Evolutionary conservation across 805 yeast genomes (phyloP), one percentile per base, ranked within the genome.

Genomic region (Spathaspora passalidarum): DNA sequence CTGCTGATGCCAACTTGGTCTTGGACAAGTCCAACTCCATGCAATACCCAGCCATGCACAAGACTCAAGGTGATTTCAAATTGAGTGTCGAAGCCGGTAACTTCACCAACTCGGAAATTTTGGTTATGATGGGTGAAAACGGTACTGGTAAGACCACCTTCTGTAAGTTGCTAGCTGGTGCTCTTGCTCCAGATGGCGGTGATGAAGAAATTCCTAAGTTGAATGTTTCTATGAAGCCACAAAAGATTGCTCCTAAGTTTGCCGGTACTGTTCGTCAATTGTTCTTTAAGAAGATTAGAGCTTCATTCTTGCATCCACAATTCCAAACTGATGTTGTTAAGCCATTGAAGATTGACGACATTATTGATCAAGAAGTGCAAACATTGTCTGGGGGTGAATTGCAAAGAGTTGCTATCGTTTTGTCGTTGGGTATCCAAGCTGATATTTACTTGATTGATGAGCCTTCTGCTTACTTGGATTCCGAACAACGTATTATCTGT

Each of bases 71-170:
- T 63, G 97, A 91, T 69, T 94, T 94, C 86, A 82, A 81, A 62
- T 78, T 94, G 65, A 75, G 70, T 48, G 85, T 94, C 49, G 86
- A 88, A 61, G 62, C 80, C 38, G 99, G 99, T 72, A 91, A 86
- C 48, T 94, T 92, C 72, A 84, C 96, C 46, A 96, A 94, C 68
- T 88, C 97, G 37, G 99, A 94, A 75, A 94, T 94, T 59, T 79
- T 94, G 60, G 99, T 94, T 47, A 88, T 94, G 97, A 92, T 94
- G 96, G 99, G 99, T 66, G 99, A 94, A 74, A 94, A 94, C 69
- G 99, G 99, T 75, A 94, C 99, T 16, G 99, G 99, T 76, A 94
- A 94, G 75, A 94, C 99, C 36, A 94, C 99, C 13, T 84, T 94
- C 76, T 92, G 97, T 80, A 88, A 86, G 68, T 75, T 94, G 60